Evolutionary conservation across 176 grass and related monocot species (phyloP), one percentile per base, ranked within the genome.

Genomic region (Eremochloa ophiuroides): DNA sequence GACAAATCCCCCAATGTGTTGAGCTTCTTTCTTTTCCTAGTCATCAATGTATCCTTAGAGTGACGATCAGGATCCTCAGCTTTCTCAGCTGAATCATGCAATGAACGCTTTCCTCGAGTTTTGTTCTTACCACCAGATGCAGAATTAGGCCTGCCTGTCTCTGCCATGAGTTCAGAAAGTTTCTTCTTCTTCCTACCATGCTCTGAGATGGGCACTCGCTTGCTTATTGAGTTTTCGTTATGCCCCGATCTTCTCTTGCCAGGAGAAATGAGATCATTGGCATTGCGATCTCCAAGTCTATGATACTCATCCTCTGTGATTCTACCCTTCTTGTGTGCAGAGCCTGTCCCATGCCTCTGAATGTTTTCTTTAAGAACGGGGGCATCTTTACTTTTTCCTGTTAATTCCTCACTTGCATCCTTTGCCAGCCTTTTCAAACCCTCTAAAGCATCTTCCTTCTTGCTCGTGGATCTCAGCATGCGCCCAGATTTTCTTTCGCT

Each of bases 11-110:
- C 93, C 61, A 94, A 80, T 33, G 82, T 92, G 77, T 90, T 66
- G 64, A 94, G 85, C 55, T 86, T 91, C 83, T 85, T 90, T 77
- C 90, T 84, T 80, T 90, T 94, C 58, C 64, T 89, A 75, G 76
- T 83, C 71, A 40, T 30, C 35, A 29, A 4, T 22, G 37, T 68
- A 60, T 76, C 72, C 82, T 76, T 58, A 39, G 48, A 68, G 63
- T 67, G 35, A 69, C 4, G 46, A 84, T 66, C 47, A 68, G 82
- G 62, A 76, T 84, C 82, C 73, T 77, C 82, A 59, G 17, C 23
- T 75, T 75, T 66, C 43, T 55, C 71, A 66, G n/a, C 35, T 66
- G 60, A 83, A 65, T 46, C 71, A 66, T 40, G 23, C 77, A 41
- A 77, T 56, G 44, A 66, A 73, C 5, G 56, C 44, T 65, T 82